Percentiles rank a stretch among this genome's conserved stretches.
These are phyloP conservation scores for Lasiodiplodia citricola DNA, from an alignment of 2,329 filamentous ascomycete species.

Conservation along the genomic window DNA sequence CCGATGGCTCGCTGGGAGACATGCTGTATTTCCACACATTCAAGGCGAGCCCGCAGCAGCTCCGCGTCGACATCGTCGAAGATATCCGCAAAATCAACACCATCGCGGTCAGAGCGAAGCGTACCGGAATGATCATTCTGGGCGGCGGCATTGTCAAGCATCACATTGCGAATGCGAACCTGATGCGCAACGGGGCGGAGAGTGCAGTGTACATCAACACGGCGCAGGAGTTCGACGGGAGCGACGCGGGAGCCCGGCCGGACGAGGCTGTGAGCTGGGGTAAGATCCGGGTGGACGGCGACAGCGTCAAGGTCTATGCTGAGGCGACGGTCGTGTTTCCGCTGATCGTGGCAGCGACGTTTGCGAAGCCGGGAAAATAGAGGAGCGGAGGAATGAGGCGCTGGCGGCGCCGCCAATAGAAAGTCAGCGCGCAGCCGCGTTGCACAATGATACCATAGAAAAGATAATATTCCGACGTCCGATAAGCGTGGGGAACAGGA, in stretches of 20 bases:
- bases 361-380: conserved; percentile 51
- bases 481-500: conserved; percentile 13
- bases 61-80: conserved; percentile 89
- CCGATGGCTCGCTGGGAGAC: conserved; percentile 92
- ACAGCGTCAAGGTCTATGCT: conserved; percentile 82
- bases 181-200: conserved; percentile 98
- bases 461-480: conserved; percentile 10
- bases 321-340: conserved; percentile 72
- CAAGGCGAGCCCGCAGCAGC: conserved; percentile 79
- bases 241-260: conserved; percentile 90
- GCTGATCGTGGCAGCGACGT: conserved; percentile 69
- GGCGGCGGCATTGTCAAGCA: conserved; percentile 97
- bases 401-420: not conserved
- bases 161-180: conserved; percentile 94
- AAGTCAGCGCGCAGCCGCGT: conserved; percentile 3
- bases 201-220: conserved; percentile 98
- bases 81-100: conserved; percentile 95
- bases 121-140: conserved; percentile 92
- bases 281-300: conserved; percentile 89
- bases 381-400: conserved; percentile 12
- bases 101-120: conserved; percentile 82
- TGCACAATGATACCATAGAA: conserved; percentile 19
- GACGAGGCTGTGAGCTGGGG: conserved; percentile 99
- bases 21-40: conserved; percentile 99
- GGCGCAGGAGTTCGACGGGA: conserved; percentile 95